These are phyloP conservation scores for Colletotrichum magnum DNA, from an alignment of 2,329 filamentous ascomycete species.

Conservation along the genomic window DNA sequence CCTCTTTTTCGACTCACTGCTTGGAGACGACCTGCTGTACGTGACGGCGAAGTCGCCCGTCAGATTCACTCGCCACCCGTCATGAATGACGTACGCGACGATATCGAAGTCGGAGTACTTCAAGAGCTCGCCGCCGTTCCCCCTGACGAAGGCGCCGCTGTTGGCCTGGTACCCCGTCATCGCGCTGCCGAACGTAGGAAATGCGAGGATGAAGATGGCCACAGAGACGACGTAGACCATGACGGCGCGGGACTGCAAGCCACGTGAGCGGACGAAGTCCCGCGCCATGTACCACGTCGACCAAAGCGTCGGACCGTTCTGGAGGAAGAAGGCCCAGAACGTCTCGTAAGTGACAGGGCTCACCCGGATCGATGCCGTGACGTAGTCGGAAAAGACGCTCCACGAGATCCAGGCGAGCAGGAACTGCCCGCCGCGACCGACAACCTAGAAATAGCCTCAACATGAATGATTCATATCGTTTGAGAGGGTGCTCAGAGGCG, in stretches of 20 bases:
- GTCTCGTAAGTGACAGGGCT: slow-evolving; percentile 46
- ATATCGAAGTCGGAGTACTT: slow-evolving; percentile 38
- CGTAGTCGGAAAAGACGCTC: slow-evolving; percentile 46
- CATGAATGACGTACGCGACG: slow-evolving; percentile 44
- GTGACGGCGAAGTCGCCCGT: slow-evolving; percentile 37
- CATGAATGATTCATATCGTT: not conserved
- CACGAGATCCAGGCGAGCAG: slow-evolving; percentile 47
- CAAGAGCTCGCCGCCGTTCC: slow-evolving; percentile 39
- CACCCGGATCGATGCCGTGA: slow-evolving; percentile 45
- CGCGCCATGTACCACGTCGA: slow-evolving; percentile 41
- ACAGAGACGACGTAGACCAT: slow-evolving; percentile 45
- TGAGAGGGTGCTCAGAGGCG: not conserved
- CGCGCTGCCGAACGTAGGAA: slow-evolving; percentile 47
- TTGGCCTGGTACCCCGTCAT: slow-evolving; percentile 49
- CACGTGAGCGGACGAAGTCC: slow-evolving; percentile 41
- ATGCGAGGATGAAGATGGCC: slow-evolving; percentile 46
- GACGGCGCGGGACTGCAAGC: slow-evolving; percentile 42
- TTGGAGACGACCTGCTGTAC: not conserved
- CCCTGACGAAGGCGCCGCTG: slow-evolving; percentile 43
- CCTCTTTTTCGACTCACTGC: not conserved
- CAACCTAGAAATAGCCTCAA: slow-evolving; percentile 39
- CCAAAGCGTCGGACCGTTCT: slow-evolving; percentile 40
- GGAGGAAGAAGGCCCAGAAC: slow-evolving; percentile 45
- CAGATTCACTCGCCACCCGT: slow-evolving; percentile 43
- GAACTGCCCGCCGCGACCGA: slow-evolving; percentile 47